A percentile compares a stretch with the other conserved stretches of the same genome.
Conservation (phyloP, 208 protist genomes). For the Leishmania turanica region DNA sequence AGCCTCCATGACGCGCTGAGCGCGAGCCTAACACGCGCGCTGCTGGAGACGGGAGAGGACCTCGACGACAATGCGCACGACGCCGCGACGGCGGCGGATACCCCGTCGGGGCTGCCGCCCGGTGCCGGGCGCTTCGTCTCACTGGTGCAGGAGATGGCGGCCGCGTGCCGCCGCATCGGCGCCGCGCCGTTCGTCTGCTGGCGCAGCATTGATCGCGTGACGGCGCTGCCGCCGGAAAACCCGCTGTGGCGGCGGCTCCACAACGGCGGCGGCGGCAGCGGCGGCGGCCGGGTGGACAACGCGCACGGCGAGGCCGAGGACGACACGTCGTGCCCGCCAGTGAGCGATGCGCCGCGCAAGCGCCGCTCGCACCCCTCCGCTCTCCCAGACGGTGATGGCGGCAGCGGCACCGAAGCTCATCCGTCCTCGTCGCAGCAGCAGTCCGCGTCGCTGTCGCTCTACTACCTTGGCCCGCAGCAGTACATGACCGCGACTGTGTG, state of each 20-base stretch:
- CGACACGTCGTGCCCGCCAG: conserved; percentile 5
- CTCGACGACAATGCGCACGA: neutral
- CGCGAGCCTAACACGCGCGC: neutral
- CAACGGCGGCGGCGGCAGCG: conserved; percentile 1
- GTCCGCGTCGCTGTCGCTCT: conserved; percentile 18
- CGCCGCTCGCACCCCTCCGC: neutral
- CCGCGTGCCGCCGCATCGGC: conserved; percentile 21
- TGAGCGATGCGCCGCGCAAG: neutral
- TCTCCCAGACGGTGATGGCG: neutral
- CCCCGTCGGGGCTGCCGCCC: neutral
- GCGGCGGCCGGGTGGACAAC: conserved; percentile 6
- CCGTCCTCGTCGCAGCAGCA: neutral
- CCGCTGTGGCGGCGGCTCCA: neutral
- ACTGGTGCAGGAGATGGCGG: conserved; percentile 31
- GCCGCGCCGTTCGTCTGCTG: conserved; percentile 25
- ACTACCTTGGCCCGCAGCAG: conserved; percentile 50
- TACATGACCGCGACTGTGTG: conserved; percentile 51
- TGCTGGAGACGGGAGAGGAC: neutral
- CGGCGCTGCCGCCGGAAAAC: conserved; percentile 10
- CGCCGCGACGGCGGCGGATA: neutral
- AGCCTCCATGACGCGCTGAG: neutral
- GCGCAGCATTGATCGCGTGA: conserved; percentile 30
- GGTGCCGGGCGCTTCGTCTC: conserved; percentile 23
- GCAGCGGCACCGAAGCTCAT: neutral
- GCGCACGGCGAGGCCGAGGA: conserved; percentile 24